Percentiles rank a stretch among this genome's conserved stretches.
Conservation (phyloP, 257 asterid genomes). For the Henckelia pumila region DNA sequence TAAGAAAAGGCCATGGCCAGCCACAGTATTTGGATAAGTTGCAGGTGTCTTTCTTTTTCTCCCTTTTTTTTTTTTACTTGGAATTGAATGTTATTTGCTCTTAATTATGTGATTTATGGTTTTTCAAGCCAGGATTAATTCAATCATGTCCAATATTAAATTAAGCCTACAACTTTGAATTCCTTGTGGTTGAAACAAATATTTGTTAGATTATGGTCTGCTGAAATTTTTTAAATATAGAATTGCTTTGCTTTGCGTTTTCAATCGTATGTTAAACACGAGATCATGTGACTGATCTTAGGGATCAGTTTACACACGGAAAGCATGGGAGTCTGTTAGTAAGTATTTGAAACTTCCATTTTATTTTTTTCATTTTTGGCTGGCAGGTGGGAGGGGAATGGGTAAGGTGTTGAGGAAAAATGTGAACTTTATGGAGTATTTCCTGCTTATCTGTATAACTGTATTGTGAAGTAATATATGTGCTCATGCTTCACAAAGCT, state of each 20-base stretch:
- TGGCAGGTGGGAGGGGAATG: too few species aligned
- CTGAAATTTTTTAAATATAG: constrained; percentile 2
- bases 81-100: neutral
- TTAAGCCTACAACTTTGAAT: too few species aligned
- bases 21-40: constrained; percentile 96
- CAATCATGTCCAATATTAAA: too few species aligned
- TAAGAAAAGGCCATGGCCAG: constrained; percentile 91
- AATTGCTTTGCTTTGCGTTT: constrained; percentile 9
- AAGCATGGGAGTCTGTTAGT: neutral
- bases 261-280: neutral
- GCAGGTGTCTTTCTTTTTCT: constrained; percentile 51
- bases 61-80: constrained; percentile 1
- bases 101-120: neutral
- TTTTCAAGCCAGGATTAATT: neutral
- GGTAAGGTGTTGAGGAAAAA: too few species aligned
- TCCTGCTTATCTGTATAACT: too few species aligned
- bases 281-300: neutral
- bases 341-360: neutral
- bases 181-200: too few species aligned
- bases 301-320: neutral
- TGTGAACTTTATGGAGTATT: too few species aligned
- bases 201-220: too few species aligned
- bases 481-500: too few species aligned
- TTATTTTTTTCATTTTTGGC: too few species aligned
- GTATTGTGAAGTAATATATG: too few species aligned